These are phyloP conservation scores for Russula dissimulans DNA, from an alignment of 768 basidiomycete species.

Conservation along the genomic window DNA sequence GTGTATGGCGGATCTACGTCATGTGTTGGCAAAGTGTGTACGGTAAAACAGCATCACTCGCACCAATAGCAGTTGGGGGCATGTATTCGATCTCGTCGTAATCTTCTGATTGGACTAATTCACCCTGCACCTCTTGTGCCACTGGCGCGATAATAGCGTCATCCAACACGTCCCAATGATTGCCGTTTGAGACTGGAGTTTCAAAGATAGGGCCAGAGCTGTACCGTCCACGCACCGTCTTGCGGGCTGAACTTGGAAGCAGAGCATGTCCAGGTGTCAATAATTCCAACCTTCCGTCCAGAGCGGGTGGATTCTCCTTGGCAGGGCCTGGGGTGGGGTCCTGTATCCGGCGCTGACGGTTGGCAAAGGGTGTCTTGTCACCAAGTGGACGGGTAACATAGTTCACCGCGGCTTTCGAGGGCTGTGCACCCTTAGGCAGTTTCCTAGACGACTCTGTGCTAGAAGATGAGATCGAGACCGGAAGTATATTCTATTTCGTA, in stretches of 20 bases:
- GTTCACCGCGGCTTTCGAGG: constrained; percentile 20
- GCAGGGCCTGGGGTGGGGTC: constrained; percentile 24
- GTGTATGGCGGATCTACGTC: constrained; percentile 34
- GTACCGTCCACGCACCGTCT: constrained; percentile 48
- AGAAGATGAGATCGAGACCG: not conserved
- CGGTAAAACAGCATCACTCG: constrained; percentile 18
- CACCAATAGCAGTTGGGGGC: constrained; percentile 44
- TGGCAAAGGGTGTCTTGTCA: constrained; percentile 73
- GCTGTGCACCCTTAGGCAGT: not conserved
- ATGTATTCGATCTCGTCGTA: constrained; percentile 46
- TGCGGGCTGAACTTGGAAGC: constrained; percentile 61
- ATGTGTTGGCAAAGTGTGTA: not conserved
- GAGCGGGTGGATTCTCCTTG: constrained; percentile 29
- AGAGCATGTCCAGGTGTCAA: constrained; percentile 33
- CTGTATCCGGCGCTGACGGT: constrained; percentile 38
- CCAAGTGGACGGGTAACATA: constrained; percentile 40
- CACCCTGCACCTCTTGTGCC: constrained; percentile 20
- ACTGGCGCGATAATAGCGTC: constrained; percentile 30
- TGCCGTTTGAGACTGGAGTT: constrained; percentile 57
- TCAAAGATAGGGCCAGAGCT: constrained; percentile 44
- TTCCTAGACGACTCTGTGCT: constrained; percentile 14
- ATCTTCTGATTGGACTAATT: constrained; percentile 24
- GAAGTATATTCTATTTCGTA: not conserved
- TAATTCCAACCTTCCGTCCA: constrained; percentile 25
- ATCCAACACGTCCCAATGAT: constrained; percentile 73